A percentile compares a stretch with the other conserved stretches of the same genome.
Evolutionary conservation across 2,329 filamentous ascomycete genomes (phyloP).

Genomic region (Saccharata proteae): DNA sequence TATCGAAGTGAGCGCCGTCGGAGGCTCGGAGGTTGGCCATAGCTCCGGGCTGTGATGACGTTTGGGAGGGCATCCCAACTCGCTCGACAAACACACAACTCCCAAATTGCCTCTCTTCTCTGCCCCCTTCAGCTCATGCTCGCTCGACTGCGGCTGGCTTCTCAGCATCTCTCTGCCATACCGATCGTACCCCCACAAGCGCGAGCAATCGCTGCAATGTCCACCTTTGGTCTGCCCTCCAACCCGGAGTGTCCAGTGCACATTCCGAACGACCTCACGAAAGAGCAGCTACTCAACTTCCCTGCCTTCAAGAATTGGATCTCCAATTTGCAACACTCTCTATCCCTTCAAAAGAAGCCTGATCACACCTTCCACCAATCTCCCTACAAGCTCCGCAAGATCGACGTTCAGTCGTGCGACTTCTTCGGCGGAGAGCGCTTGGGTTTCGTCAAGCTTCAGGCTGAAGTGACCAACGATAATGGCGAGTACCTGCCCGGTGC

Average conservation of each 20-base stretch:
- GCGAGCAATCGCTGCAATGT: constrained; percentile 18
- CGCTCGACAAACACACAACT: too few species aligned
- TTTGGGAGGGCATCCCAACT: too few species aligned
- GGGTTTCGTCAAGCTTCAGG: constrained; percentile 46
- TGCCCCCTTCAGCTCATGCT: constrained; percentile 7
- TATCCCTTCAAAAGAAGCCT: constrained; percentile 33
- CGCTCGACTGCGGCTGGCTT: constrained; percentile 8
- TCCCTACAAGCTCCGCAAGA: constrained; percentile 39
- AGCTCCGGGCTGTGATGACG: too few species aligned
- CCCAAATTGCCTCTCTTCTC: neutral
- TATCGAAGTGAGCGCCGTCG: too few species aligned
- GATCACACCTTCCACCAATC: constrained; percentile 39
- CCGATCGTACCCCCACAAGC: neutral
- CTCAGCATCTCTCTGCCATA: neutral
- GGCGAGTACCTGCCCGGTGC: constrained; percentile 43
- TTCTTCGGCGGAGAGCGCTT: constrained; percentile 36
- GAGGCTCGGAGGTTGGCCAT: too few species aligned
- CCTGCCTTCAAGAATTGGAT: constrained; percentile 46
- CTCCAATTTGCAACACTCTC: constrained; percentile 34
- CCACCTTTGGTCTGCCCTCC: constrained; percentile 29
- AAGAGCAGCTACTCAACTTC: constrained; percentile 36
- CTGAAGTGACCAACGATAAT: constrained; percentile 39
- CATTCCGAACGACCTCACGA: constrained; percentile 30
- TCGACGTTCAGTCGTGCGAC: constrained; percentile 44
- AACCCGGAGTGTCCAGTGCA: constrained; percentile 27